Base-by-base conservation (phyloP, 805 yeast genomes). In the Pichia nakasei region DNA sequence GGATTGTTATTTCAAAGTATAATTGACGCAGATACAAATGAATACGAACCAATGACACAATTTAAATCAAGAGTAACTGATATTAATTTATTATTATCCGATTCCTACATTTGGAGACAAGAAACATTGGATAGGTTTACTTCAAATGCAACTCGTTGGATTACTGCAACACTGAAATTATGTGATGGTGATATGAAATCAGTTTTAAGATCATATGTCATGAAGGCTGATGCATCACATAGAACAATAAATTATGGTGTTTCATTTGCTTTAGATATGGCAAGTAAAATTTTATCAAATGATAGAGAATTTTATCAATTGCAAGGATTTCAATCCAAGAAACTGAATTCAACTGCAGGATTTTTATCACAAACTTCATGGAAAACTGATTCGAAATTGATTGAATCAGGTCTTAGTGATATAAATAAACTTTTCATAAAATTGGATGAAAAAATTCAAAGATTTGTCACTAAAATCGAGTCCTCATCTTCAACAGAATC, bases 181-280 rank as follows among this genome's bases (percentile, higher is more conserved):
- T 73, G 88, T 57, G 75, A 78, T 37, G 76, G 77, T 41, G 96
- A 89, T 54, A 73, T 84, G 58, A 88, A 85, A 59, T 77, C 87
- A 37, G 68, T 91, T 50, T 68, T 93, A 38, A 93, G 85, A 55
- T 69, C 82, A 0, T 93, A 91, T 55, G 76, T 88, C 4, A 72
- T 86, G 2, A 55, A 51, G 26, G 56, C 56, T 8, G 59, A 60
- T 38, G 45, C 48, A 6, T 42, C 52, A 26, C 50, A 45, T 19
- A 53, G 55, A 46, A 45, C 50, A 3, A 73, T 85, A 35, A 81
- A 84, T 45, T 80, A 74, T 55, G 97, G 97, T 43, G 82, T 88
- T 39, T 81, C 95, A 0, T 85, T 91, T 69, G 97, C 98, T 0
- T 66, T 89, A 46, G 93, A 85, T 51, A 75, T 87, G 80, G 95